phyloP scores from a whole-genome alignment of 1,284 basidiomycete species.

The Neonothopanus nambi region DNA sequence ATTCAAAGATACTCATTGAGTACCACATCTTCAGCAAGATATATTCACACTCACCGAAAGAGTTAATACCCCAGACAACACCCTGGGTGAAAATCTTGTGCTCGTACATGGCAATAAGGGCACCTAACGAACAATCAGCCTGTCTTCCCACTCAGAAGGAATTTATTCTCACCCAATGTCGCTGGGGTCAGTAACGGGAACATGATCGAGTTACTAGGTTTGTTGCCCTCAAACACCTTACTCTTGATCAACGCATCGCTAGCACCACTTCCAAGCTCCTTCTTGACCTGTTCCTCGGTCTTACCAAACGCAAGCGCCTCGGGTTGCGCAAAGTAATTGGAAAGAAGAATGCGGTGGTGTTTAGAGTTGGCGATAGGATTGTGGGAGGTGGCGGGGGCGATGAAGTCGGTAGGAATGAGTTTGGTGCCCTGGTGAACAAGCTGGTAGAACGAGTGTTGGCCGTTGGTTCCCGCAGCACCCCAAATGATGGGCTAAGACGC shows the following conservation, averaged over 20 bases:
- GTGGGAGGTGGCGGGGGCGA: slow-evolving; percentile 91
- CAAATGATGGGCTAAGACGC: slow-evolving; percentile 87
- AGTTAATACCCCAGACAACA: slow-evolving; percentile 98
- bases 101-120: slow-evolving; percentile 91
- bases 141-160: no score
- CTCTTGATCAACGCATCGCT: slow-evolving; percentile 90
- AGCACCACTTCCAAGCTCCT: slow-evolving; percentile 78
- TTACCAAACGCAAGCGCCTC: slow-evolving; percentile 98
- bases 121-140: slow-evolving; percentile 36
- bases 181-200: slow-evolving; percentile 92
- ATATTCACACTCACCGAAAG: slow-evolving; percentile 64
- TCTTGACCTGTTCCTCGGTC: slow-evolving; percentile 84
- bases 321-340: slow-evolving; percentile 98
- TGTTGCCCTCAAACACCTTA: slow-evolving; percentile 98
- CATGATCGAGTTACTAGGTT: slow-evolving; percentile 95
- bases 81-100: slow-evolving; percentile 99
- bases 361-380: slow-evolving; percentile 87
- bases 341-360: slow-evolving; percentile 96
- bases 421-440: slow-evolving; percentile 95
- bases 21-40: slow-evolving; percentile 4
- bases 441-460: slow-evolving; percentile 99
- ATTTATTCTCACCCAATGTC: slow-evolving; percentile 62
- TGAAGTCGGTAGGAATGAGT: slow-evolving; percentile 92
- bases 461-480: slow-evolving; percentile 98
- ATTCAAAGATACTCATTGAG: not conserved